Percentiles rank a stretch among this genome's conserved stretches.
phyloP scores from a whole-genome alignment of 2,329 filamentous ascomycete species.

The Lecanosticta acicola region DNA sequence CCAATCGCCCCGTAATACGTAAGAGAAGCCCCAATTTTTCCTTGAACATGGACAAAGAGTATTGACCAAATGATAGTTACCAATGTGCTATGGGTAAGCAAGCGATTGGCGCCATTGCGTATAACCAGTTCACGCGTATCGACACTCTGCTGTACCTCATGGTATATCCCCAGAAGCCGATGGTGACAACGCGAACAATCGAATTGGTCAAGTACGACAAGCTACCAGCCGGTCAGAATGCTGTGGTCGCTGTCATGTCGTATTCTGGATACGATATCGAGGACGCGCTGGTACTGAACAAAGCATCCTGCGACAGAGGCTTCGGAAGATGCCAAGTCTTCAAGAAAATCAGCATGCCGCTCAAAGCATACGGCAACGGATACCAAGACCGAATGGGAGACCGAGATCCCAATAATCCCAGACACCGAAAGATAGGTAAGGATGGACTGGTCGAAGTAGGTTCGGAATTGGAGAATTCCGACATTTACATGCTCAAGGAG shows the following conservation, averaged over 20 bases:
- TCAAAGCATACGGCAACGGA: conserved; percentile 86
- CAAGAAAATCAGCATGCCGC: conserved; percentile 79
- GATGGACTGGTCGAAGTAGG: conserved; percentile 89
- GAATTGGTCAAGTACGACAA: conserved; percentile 97
- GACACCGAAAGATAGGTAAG: conserved; percentile 66
- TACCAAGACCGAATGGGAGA: conserved; percentile 58
- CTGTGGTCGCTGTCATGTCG: conserved; percentile 97
- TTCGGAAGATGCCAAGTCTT: conserved; percentile 98
- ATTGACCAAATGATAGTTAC: background rate
- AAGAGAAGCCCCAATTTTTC: too few species aligned
- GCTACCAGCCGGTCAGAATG: conserved; percentile 92
- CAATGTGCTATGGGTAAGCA: conserved; percentile 99
- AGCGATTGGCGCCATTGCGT: conserved; percentile 95
- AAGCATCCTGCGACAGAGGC: conserved; percentile 87
- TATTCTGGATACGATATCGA: conserved; percentile 99
- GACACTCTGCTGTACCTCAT: conserved; percentile 94
- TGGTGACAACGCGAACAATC: conserved; percentile 96
- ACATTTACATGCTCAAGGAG: conserved; percentile 87
- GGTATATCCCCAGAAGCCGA: conserved; percentile 94
- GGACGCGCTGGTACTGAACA: conserved; percentile 94
- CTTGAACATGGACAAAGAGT: too few species aligned
- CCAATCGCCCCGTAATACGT: conserved; percentile 96
- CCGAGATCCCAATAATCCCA: conserved; percentile 45
- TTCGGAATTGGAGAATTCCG: conserved; percentile 67
- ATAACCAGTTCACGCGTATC: conserved; percentile 96